Evolutionary conservation across 768 basidiomycete genomes (phyloP), one percentile per base, ranked within the genome.

Genomic region (Amanita rimosa): DNA sequence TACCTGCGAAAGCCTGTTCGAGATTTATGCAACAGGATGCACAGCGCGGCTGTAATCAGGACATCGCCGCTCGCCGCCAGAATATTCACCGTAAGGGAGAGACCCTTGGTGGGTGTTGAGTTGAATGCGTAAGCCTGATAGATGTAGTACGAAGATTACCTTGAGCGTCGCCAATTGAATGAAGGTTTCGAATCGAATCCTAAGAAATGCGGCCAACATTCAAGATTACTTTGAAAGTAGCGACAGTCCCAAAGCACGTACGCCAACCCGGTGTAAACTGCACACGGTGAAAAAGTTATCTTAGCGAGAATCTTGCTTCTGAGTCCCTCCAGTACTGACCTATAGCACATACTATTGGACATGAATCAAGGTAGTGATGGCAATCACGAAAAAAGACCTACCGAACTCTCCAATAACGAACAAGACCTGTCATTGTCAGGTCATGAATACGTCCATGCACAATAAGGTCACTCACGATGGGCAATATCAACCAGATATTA

Each of bases 1-100:
- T 46, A 67, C 72, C 61, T 69, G 21, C 62, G 62, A 59, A 74
- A 75, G 6, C 74, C 72, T 31, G 74, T 73, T 24, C 73, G 68
- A 8, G 70, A 70, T n/a, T 52, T 53, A 21, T 67, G 66, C 17
- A 76, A 61, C 27, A 74, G 55, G 3, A 43, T 48, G 49, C 67
- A 69, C 21, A 75, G 63, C 8, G 63, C 55, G 7, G 44, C 56
- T 0, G 75, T 71, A 31, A 76, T 76, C 37, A 74, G 51, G 24
- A 72, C 52, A 37, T 76, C 75, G 8, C 70, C 70, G 2, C 58
- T 64, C 0, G 72, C 69, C 1, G 72, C 64, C 5, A 69, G 53
- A 0, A 60, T 64, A 50, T 76, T 76, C 44, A 76, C 61, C n/a
- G 66, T 36, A 49, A 69, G 65, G 0, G 72, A 70, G 24, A 74